These are phyloP conservation scores for Emergomyces africanus DNA, from an alignment of 2,329 filamentous ascomycete genomes.

Conservation along the genomic window DNA sequence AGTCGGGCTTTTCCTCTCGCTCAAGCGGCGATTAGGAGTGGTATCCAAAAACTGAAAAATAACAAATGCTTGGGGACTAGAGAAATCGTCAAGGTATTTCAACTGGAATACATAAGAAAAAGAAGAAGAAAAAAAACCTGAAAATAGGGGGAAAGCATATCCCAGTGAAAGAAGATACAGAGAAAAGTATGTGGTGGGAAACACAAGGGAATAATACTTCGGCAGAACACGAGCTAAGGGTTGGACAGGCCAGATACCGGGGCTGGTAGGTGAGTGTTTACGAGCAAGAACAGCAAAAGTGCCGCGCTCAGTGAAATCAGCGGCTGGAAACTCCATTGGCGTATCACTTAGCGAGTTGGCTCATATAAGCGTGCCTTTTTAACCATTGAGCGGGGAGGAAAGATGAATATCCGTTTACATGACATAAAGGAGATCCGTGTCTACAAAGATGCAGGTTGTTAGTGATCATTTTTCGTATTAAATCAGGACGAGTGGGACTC, in stretches of 20 bases:
- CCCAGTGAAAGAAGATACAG: not conserved
- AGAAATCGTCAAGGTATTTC: not conserved
- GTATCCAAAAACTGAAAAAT: not conserved
- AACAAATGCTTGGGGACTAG: not conserved
- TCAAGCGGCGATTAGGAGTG: not conserved
- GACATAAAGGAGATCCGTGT: slow-evolving; percentile 54
- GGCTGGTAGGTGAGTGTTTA: not conserved
- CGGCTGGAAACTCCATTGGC: not conserved
- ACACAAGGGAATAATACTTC: not conserved
- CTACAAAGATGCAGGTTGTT: slow-evolving; percentile 24
- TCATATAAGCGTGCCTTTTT: not conserved
- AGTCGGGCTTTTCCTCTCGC: not conserved
- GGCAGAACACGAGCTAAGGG: not conserved
- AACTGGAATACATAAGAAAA: not conserved
- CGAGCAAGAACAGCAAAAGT: not conserved
- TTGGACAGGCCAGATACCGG: not conserved
- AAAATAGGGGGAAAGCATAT: not conserved
- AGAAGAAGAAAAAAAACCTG: not conserved
- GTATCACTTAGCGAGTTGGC: not conserved
- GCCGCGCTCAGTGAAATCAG: not conserved
- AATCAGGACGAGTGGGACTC: slow-evolving; percentile 12
- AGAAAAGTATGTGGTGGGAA: not conserved
- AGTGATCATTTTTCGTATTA: slow-evolving; percentile 14
- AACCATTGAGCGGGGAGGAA: not conserved
- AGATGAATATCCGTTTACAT: slow-evolving; percentile 37